These are phyloP conservation scores for Xylariaceae sp. DNA, from an alignment of 2,329 filamentous ascomycete species.

Conservation along the genomic window DNA sequence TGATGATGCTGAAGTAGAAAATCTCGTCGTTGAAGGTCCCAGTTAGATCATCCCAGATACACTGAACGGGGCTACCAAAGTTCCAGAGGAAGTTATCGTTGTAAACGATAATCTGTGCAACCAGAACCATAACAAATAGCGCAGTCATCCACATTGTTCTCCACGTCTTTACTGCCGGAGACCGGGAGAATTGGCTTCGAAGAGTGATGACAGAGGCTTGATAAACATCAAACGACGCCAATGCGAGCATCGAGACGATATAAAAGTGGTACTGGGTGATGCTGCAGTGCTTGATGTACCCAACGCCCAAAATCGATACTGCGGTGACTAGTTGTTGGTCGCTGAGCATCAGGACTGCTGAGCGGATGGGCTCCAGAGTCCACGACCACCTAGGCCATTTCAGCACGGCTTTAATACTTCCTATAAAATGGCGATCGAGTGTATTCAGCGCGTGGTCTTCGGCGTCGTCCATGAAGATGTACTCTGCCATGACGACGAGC, in stretches of 20 bases:
- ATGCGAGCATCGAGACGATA: slow-evolving; percentile 1
- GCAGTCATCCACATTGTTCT: background rate
- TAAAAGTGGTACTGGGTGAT: slow-evolving; percentile 15
- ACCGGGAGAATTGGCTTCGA: background rate
- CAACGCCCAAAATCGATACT: slow-evolving; percentile 8
- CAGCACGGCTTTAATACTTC: background rate
- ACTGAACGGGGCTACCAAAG: background rate
- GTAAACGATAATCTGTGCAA: slow-evolving; percentile 1
- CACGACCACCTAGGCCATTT: background rate
- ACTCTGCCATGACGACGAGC: slow-evolving; percentile 4
- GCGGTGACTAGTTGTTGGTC: slow-evolving; percentile 16
- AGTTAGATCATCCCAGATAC: slow-evolving; percentile 1
- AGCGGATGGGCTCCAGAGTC: slow-evolving; percentile 1
- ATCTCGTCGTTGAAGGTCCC: background rate
- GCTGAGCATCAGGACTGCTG: slow-evolving; percentile 10
- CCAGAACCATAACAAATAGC: slow-evolving; percentile 1
- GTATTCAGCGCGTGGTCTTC: background rate
- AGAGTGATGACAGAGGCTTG: slow-evolving; percentile 4
- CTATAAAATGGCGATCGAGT: background rate
- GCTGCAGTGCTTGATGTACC: slow-evolving; percentile 17
- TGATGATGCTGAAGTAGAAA: background rate
- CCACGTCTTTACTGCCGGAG: background rate
- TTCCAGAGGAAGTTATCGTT: slow-evolving; percentile 1
- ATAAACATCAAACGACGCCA: slow-evolving; percentile 1
- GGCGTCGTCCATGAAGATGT: background rate